Percentiles rank a stretch among this genome's conserved stretches.
Evolutionary conservation across 305 asterid species (phyloP).

Genomic region (Plantago lanceolata): DNA sequence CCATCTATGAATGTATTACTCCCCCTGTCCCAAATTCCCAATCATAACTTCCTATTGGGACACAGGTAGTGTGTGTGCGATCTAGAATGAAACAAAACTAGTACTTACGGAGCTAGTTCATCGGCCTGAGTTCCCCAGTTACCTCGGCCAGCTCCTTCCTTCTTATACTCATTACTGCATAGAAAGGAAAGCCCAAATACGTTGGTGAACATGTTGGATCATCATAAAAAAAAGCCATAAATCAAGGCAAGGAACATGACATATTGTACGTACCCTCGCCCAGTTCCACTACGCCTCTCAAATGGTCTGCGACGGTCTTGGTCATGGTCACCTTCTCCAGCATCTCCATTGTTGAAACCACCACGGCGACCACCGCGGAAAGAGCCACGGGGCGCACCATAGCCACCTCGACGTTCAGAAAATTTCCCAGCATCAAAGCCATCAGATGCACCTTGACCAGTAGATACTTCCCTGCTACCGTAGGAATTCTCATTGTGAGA

Average conservation of each 20-base stretch:
- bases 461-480: constrained; percentile 48
- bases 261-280: constrained; percentile 43
- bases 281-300: constrained; percentile 68
- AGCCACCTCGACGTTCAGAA: constrained; percentile 42
- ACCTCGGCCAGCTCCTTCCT: constrained; percentile 74
- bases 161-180: constrained; percentile 51
- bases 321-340: constrained; percentile 48
- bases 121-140: constrained; percentile 64
- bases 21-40: too few relatives aligned
- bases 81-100: constrained; percentile 11
- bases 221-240: background rate
- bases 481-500: constrained; percentile 32
- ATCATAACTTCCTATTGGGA: background rate
- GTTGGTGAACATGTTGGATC: too few relatives aligned
- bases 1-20: background rate
- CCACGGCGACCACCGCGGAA: constrained; percentile 68
- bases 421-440: constrained; percentile 35
- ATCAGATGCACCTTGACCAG: constrained; percentile 44
- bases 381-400: constrained; percentile 48
- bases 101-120: constrained; percentile 52
- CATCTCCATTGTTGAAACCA: constrained; percentile 47
- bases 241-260: background rate
- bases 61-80: background rate
- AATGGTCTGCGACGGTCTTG: constrained; percentile 40
- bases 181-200: background rate